Conservation (phyloP, 73 alveolate species). For the Urostyla sp. region DNA sequence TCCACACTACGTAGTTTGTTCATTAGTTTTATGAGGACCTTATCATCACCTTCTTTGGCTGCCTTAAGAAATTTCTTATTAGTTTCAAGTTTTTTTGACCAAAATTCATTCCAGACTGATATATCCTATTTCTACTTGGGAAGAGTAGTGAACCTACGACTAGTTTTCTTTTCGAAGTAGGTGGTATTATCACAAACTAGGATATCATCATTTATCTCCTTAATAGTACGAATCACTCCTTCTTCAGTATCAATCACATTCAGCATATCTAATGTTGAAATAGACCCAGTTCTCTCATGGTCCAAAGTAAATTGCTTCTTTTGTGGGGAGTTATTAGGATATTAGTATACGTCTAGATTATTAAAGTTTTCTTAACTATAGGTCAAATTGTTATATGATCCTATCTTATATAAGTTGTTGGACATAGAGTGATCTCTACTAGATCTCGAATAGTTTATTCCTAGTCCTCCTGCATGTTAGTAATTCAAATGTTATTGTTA, state of each 20-base stretch:
- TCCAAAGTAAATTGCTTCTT: no score
- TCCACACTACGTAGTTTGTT: slow-evolving; percentile 14
- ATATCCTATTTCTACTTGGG: not conserved
- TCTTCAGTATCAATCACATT: slow-evolving; percentile 30
- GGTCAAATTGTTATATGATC: no score
- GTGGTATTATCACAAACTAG: slow-evolving; percentile 14
- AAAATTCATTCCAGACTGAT: slow-evolving; percentile 47
- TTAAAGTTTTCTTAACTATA: no score
- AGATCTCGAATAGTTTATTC: no score
- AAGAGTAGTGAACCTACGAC: slow-evolving; percentile 22
- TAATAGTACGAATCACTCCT: not conserved
- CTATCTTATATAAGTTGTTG: no score
- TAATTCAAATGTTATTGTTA: no score
- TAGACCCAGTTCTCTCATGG: not conserved
- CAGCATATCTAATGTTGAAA: not conserved
- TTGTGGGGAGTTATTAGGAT: no score
- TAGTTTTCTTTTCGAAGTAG: slow-evolving; percentile 14
- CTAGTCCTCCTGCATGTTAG: no score
- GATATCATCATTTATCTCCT: slow-evolving; percentile 2
- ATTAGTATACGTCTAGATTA: no score
- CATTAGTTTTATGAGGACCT: not conserved
- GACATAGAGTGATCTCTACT: no score
- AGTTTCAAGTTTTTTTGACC: slow-evolving; percentile 44
- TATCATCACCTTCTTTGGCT: slow-evolving; percentile 47
- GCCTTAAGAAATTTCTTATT: slow-evolving; percentile 43